Percentiles rank a stretch among this genome's conserved stretches.
Evolutionary conservation across 2,329 filamentous ascomycete genomes (phyloP).

Genomic region (Epicoccum sorghinum): DNA sequence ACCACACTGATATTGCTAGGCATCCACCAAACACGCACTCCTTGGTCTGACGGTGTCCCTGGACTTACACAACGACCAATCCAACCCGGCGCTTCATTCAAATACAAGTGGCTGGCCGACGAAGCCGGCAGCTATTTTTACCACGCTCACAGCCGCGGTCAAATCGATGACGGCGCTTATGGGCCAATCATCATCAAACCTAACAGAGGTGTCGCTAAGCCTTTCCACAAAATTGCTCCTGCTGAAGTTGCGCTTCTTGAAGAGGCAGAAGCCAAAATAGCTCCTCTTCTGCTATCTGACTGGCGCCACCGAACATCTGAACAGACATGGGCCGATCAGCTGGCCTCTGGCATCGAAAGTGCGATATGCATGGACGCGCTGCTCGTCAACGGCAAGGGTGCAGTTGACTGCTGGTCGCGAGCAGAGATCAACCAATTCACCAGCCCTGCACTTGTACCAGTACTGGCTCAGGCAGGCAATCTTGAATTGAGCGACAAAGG

Average conservation of each 20-base stretch:
- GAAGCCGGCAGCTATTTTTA: constrained; percentile 68
- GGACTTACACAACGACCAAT: constrained; percentile 63
- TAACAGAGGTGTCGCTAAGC: constrained; percentile 46
- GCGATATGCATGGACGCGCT: constrained; percentile 64
- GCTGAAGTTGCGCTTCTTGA: constrained; percentile 53
- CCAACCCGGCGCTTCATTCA: constrained; percentile 55
- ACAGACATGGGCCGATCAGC: constrained; percentile 54
- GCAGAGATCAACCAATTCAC: constrained; percentile 53
- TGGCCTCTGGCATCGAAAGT: constrained; percentile 55
- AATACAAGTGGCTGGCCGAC: constrained; percentile 62
- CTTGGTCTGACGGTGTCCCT: constrained; percentile 67
- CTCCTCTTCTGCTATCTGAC: constrained; percentile 62
- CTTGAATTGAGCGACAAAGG: constrained; percentile 49
- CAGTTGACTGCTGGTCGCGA: constrained; percentile 58
- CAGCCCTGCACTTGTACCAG: constrained; percentile 34
- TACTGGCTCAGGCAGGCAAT: constrained; percentile 41
- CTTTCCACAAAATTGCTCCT: constrained; percentile 58
- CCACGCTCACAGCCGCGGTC: constrained; percentile 62
- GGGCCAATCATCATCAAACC: constrained; percentile 61
- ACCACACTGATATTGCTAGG: constrained; percentile 27
- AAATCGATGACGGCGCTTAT: constrained; percentile 66
- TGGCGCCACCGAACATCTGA: constrained; percentile 62
- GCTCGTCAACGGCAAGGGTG: constrained; percentile 67
- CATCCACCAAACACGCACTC: constrained; percentile 59
- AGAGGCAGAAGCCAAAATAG: constrained; percentile 55